Conservation (phyloP, 306 rosid species). For the Urtica urens region DNA sequence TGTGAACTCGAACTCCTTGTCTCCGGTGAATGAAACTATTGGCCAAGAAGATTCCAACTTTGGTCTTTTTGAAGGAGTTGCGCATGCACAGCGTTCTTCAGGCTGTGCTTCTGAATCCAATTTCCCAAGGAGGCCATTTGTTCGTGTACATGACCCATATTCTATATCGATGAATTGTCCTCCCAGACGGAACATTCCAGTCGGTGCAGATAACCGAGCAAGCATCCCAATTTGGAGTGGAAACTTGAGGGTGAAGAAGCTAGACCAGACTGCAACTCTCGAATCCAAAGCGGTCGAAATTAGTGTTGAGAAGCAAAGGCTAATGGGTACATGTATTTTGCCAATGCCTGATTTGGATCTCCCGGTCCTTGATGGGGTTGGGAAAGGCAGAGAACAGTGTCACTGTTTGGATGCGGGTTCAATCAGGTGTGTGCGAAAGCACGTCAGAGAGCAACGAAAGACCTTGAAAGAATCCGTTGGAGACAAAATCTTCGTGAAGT, state of each 20-base stretch:
- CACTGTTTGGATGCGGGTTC: slow-evolving; percentile 29
- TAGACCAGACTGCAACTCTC: slow-evolving; percentile 1
- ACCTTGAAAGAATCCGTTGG: slow-evolving; percentile 31
- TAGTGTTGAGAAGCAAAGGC: slow-evolving; percentile 24
- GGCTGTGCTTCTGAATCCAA: slow-evolving; percentile 25
- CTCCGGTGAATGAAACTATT: slow-evolving; percentile 15
- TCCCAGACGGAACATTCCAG: slow-evolving; percentile 33
- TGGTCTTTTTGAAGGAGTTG: slow-evolving; percentile 13
- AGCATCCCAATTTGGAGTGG: slow-evolving; percentile 34
- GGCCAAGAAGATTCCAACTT: slow-evolving; percentile 32
- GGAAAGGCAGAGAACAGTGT: slow-evolving; percentile 28
- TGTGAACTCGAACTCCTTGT: slow-evolving; percentile 12
- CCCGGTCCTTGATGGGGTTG: slow-evolving; percentile 7
- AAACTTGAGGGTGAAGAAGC: background rate
- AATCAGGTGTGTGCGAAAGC: slow-evolving; percentile 36
- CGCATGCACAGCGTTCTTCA: slow-evolving; percentile 20
- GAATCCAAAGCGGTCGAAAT: background rate
- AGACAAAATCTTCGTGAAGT: slow-evolving; percentile 26
- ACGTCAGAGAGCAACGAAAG: slow-evolving; percentile 32
- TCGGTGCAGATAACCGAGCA: slow-evolving; percentile 47
- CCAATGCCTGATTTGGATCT: slow-evolving; percentile 24
- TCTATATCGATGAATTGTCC: slow-evolving; percentile 13
- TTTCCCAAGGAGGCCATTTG: slow-evolving; percentile 20
- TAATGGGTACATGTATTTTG: slow-evolving; percentile 31
- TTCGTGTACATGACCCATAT: slow-evolving; percentile 24